Evolutionary conservation across 1,284 basidiomycete species (phyloP).

Genomic region (Tausonia pullulans): DNA sequence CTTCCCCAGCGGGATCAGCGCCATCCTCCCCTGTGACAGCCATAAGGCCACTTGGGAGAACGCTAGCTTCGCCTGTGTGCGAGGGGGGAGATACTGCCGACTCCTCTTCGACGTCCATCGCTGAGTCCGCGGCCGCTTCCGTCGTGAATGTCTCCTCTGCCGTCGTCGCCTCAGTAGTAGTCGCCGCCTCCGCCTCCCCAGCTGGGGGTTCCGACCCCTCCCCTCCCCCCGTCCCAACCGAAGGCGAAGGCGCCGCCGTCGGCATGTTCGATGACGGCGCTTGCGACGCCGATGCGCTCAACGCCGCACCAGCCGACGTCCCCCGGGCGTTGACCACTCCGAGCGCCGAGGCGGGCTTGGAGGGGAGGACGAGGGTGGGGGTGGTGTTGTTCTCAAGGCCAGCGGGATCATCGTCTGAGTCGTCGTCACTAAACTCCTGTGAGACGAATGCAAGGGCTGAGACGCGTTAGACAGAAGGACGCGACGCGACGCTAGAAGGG

Average conservation of each 20-base stretch:
- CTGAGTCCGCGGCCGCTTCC: background rate
- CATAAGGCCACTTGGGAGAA: constrained; percentile 36
- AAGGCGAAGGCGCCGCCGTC: too few relatives aligned
- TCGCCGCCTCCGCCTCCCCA: too few relatives aligned
- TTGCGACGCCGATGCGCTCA: too few relatives aligned
- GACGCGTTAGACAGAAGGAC: constrained; percentile 14
- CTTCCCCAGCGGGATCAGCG: background rate
- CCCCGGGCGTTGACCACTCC: too few relatives aligned
- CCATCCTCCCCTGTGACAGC: background rate
- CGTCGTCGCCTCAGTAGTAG: too few relatives aligned
- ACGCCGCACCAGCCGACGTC: too few relatives aligned
- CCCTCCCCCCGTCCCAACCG: too few relatives aligned
- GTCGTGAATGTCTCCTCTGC: too few relatives aligned
- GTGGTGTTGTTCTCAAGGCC: background rate
- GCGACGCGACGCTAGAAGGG: constrained; percentile 21
- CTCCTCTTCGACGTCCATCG: constrained; percentile 19
- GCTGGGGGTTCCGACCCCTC: too few relatives aligned
- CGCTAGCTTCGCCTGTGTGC: background rate
- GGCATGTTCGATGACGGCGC: too few relatives aligned
- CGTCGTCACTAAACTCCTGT: constrained; percentile 2
- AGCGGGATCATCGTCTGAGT: background rate
- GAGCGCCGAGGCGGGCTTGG: constrained; percentile 9
- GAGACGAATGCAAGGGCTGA: background rate
- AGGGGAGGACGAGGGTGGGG: constrained; percentile 1
- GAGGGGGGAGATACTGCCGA: constrained; percentile 40